Conservation (phyloP, 441 rosid genomes). For the Monsonia emarginata region DNA sequence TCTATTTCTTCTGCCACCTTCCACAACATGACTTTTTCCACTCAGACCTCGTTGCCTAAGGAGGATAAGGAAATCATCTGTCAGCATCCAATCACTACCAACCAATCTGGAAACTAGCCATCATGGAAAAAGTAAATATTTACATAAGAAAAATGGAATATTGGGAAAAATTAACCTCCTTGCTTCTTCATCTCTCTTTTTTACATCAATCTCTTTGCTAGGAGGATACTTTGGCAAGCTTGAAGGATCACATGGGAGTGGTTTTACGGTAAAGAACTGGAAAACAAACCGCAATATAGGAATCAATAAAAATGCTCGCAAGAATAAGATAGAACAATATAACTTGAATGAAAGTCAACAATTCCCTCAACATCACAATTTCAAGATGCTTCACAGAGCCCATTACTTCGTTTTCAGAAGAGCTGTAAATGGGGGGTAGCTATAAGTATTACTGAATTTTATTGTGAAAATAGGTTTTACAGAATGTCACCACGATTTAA, state of each 20-base stretch:
- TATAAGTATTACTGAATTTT: no score
- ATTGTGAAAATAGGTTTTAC: no score
- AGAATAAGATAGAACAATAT: neutral
- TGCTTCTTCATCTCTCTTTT: no score
- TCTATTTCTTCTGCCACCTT: conserved; percentile 31
- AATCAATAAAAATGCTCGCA: neutral
- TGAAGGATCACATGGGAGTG: conserved; percentile 57
- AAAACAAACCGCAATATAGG: conserved; percentile 12
- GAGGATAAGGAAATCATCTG: no score
- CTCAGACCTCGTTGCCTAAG: conserved; percentile 30
- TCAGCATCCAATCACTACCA: conserved; percentile 14
- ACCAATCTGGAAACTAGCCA: conserved; percentile 1
- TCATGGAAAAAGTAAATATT: neutral
- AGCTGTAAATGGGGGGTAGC: no score
- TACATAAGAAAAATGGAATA: neutral
- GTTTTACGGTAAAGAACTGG: conserved; percentile 50
- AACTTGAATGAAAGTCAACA: conserved; percentile 22
- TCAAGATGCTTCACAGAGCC: no score
- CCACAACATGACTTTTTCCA: conserved; percentile 26
- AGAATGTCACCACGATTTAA: no score
- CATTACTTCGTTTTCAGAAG: no score
- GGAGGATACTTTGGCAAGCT: conserved; percentile 57
- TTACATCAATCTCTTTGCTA: conserved; percentile 50
- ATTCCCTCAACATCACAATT: no score
- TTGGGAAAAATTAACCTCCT: conserved; percentile 28